Evolutionary conservation across 106 monocot species (phyloP).

Genomic region (Posidonia australis): DNA sequence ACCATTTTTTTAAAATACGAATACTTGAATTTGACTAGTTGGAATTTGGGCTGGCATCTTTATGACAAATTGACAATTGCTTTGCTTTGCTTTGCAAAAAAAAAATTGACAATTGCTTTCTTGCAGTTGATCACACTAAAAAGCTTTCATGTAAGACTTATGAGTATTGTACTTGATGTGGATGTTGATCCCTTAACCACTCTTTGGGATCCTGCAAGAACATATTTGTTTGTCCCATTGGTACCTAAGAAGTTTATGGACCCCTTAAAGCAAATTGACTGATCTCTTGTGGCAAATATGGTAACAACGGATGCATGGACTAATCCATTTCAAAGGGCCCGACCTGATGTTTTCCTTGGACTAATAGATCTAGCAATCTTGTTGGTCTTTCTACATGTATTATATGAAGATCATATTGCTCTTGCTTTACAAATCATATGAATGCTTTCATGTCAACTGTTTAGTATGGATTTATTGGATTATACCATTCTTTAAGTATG

Average conservation of each 20-base stretch:
- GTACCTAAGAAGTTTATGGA: slow-evolving; percentile 28
- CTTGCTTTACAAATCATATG: no score
- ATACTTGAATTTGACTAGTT: not conserved
- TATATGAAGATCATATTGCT: no score
- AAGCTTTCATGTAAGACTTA: slow-evolving; percentile 92
- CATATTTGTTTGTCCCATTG: slow-evolving; percentile 85
- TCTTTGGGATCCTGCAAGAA: slow-evolving; percentile 96
- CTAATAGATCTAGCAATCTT: no score
- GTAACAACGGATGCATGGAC: slow-evolving; percentile 66
- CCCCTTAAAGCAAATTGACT: slow-evolving; percentile 71
- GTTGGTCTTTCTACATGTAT: no score
- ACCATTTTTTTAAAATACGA: not conserved
- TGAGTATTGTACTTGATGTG: slow-evolving; percentile 99
- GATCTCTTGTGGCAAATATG: slow-evolving; percentile 54
- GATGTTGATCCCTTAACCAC: slow-evolving; percentile 93
- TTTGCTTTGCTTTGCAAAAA: not conserved
- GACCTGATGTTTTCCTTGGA: slow-evolving; percentile 93
- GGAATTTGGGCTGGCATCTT: not conserved
- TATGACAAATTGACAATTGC: not conserved
- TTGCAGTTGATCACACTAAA: slow-evolving; percentile 72
- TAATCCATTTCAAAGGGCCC: slow-evolving; percentile 91
- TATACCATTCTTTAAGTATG: no score
- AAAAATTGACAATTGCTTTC: not conserved
- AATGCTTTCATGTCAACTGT: no score
- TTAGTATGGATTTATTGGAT: no score